Evolutionary conservation across 768 basidiomycete species (phyloP), one percentile per base, ranked within the genome.

Genomic region (Leccinum fibrillosum): DNA sequence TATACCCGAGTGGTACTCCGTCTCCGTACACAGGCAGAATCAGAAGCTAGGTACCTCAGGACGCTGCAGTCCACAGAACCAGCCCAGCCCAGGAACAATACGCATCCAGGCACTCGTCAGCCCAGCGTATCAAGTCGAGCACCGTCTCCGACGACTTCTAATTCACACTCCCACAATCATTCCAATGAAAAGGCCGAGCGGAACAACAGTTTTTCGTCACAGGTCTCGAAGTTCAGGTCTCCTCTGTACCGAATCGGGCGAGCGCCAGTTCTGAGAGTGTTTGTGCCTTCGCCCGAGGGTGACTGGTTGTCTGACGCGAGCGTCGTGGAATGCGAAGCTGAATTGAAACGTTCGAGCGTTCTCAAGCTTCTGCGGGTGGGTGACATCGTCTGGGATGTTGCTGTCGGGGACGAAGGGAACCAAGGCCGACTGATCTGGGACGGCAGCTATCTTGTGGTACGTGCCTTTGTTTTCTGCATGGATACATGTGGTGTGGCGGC

Each of bases 371-470:
- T 94, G 71, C 78, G 87, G 50, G 76, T 85, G 28, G 92, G 92
- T 1, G 92, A 94, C 69, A 84, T 93, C 1, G 83, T 94, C 13
- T 94, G 92, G 90, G 92, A 94, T 65, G 78, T 86, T 13, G 92
- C 91, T 5, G 89, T 90, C 1, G 88, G 89, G 9, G 91, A 93
- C 67, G 91, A 94, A 68, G 89, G 86, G 1, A 93, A 94, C 70
- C 79, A 86, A 7, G 92, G 92, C n/a, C 75, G 89, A 61, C 68
- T 93, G 71, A 78, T 92, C 9, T 94, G 91, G 91, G 92, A 93
- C 68, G 92, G 92, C n/a, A 85, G 82, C 59, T 94, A 92, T 74
- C 78, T 94, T 7, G 85, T 94, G 64, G 91, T 93, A 68, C 66
- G 89, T 78, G 39, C 39, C 39, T 39, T 39, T 39, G 17, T 39